Base-by-base conservation (phyloP, 225 moss, liverwort and hornwort genomes). In the Polytrichum commune region DNA sequence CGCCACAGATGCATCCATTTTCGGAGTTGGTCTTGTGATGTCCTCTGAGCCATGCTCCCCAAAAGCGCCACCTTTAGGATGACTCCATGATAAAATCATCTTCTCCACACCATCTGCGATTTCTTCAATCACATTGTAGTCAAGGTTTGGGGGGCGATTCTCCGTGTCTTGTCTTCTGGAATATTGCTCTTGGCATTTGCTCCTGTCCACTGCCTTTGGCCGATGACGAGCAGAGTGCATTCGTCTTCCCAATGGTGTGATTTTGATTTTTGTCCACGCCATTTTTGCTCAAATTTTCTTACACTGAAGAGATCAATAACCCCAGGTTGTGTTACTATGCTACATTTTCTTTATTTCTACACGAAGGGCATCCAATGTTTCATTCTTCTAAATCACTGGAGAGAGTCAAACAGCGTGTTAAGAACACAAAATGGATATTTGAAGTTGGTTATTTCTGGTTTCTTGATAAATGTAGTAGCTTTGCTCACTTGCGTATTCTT, bases 41-140 rank as follows among this genome's bases (percentile, higher is more conserved):
- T 77, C 69, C 33, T 79, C 69, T 53, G 56, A 33, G 54, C 57
- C 33, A 62, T 23, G 55, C 22, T 27, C 57, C 57, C 46, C 73
- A 30, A 64, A 66, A 33, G 67, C 66, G 28, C 60, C 63, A 63
- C 88, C 90, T 65, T 85, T 83, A 29, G 84, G 84, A 24, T 88
- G 84, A 71, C 79, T 82, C 93, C 96, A 97, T 19, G 93, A 85
- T 35, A 88, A 32, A 18, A 97, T 89, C 96, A 97, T 92, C 82
- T 93, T 91, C 86, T 97, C 96, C 62, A 97, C 96, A 5, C 93
- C 93, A 64, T 97, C 86, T n/a, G 93, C 93, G 70, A 97, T 97
- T 73, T 93, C 81, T 75, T 93, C 93, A 55, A 97, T 90, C 55
- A 79, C 89, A 75, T 91, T 87, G 71, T 83, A 93, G 77, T 97